Base-by-base conservation (phyloP, 208 protist genomes). In the Angomonas deanei region DNA sequence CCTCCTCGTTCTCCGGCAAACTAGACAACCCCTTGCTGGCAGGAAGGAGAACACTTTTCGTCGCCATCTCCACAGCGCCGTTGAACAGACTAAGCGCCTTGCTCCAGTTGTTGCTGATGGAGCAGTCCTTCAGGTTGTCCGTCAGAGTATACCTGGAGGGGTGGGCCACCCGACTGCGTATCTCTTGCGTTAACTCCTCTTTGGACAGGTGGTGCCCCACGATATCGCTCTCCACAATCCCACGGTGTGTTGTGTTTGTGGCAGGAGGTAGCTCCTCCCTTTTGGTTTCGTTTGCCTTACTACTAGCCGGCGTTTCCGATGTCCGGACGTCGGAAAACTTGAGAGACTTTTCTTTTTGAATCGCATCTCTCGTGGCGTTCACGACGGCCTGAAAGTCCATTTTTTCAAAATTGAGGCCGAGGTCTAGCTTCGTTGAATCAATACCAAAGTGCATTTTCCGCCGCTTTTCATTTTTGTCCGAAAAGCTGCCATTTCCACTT, bases 111-210 rank as follows among this genome's bases (percentile, higher is more conserved):
- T 80, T 75, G 2, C 56, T 71, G n/a, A 80, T 39, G n/a, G 72
- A n/a, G 64, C 76, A 86, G 64, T 88, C 87, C 23, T 74, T 68
- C 48, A 93, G 65, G 15, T 68, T 55, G 48, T 91, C 87, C 46
- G 74, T 74, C 11, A 91, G 69, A 10, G 76, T 74, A 60, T 86
- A 86, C 5, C 77, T 71, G 13, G 6, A 21, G 5, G 0, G n/a
- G 21, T 19, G 32, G 32, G 33, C 10, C 31, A n/a, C 26, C 3
- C 49, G 3, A 11, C 55, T 19, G 30, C 26, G 8, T 36, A 33
- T 3, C 42, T 27, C 21, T 15, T 32, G 55, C 33, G 54, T 34
- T 34, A 4, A 30, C 54, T 4, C 30, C 54, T 2, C 27, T 8
- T n/a, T 13, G 54, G 27, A 31, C 28, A 47, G 21, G 36, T 21